Evolutionary conservation across 169 alveolate genomes (phyloP).

Genomic region (Plasmodium gallinaceum): DNA sequence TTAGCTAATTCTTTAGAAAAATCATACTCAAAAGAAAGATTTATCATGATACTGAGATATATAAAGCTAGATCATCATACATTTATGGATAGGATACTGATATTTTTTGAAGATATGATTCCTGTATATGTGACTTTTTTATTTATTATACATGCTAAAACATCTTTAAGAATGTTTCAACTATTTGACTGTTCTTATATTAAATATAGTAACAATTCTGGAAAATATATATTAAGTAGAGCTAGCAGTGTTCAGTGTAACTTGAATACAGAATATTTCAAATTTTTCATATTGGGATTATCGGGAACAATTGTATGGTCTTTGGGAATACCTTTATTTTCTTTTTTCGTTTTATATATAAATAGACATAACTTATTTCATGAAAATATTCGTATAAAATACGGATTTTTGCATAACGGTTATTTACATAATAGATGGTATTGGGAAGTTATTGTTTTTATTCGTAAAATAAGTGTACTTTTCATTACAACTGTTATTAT

Average conservation of each 20-base stretch:
- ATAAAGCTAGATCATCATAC: conserved; percentile 85
- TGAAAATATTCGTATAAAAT: conserved; percentile 85
- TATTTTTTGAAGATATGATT: conserved; percentile 90
- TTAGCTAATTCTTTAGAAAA: conserved; percentile 79
- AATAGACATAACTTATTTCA: conserved; percentile 86
- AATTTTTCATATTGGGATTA: conserved; percentile 85
- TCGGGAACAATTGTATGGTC: conserved; percentile 88
- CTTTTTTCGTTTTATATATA: conserved; percentile 83
- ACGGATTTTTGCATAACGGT: conserved; percentile 90
- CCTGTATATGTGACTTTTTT: conserved; percentile 90
- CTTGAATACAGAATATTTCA: conserved; percentile 78
- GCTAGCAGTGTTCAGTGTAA: conserved; percentile 88
- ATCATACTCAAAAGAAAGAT: conserved; percentile 84
- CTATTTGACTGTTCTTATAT: conserved; percentile 87
- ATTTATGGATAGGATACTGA: conserved; percentile 68
- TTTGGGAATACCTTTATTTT: conserved; percentile 88
- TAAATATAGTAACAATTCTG: conserved; percentile 57
- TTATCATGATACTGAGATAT: conserved; percentile 87
- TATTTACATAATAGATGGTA: conserved; percentile 87
- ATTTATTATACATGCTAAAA: conserved; percentile 86
- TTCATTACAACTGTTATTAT: conserved; percentile 85
- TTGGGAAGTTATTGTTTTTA: conserved; percentile 90
- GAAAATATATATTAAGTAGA: conserved; percentile 85
- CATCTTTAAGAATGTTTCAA: conserved; percentile 86
- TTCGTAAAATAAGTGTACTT: conserved; percentile 84